Base-by-base conservation (phyloP, 108 stramenopile genomes). In the Cyclostephanos tholiformis region DNA sequence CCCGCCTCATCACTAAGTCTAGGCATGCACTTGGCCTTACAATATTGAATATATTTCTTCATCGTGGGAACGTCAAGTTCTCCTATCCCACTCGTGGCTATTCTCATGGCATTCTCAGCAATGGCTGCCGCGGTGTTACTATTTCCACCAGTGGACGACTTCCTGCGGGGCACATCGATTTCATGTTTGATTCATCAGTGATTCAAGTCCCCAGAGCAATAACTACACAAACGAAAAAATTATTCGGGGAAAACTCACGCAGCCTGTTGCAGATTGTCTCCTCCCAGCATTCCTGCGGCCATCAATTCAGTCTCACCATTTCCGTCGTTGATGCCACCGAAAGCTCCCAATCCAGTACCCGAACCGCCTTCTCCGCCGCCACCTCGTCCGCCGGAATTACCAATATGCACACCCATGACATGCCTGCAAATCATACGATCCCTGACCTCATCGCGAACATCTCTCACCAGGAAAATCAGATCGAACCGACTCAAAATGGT, bases 401-500 rank as follows among this genome's bases (percentile, higher is more conserved):
- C 70, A 67, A 97, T 95, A 74, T 98, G 98, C 17, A 98, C 91
- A 22, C 96, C 93, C 96, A 99, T 97, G 23, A 99, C 99, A 81
- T 99, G 99, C 57, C 91, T 81, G 51, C 96, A 97, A 56, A 99
- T 98, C 85, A 90, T 86, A 9, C 90, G 84, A 82, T 99, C 99
- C 22, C 97, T 85, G 25, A 89, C 97, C 77, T 97, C 96, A 64
- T 99, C 98, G 17, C 97, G 77, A 14, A 99, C 83, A 84, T 99
- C 99, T 20, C 98, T 88, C 2, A 99, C 98, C 73, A 99, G 83
- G 79, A 99, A 99, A 60, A 99, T 99, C 67, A 98, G 84, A 77
- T 99, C 99, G 84, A 99, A 99, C 26, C 99, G 90, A 23, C 92
- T 94, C 53, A 99, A 74, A 66, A 99, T 98, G 17, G 98, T 99